Conservation (phyloP, 345 rosid genomes). For the Dimocarpus longan region DNA sequence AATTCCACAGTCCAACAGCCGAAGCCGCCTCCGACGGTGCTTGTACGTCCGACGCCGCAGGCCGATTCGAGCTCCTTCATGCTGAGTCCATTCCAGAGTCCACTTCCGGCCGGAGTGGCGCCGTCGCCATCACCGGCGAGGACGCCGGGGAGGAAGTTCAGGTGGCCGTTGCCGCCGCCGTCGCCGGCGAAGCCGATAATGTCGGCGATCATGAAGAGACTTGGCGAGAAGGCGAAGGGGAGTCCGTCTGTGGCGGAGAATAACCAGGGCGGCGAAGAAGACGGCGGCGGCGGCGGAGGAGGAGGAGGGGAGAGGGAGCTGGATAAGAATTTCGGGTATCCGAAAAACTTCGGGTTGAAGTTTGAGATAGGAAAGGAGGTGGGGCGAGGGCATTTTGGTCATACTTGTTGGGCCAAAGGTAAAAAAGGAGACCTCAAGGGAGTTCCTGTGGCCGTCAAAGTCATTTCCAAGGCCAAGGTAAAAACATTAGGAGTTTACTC, state of each 20-base stretch:
- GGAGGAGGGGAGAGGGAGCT: conserved; percentile 47
- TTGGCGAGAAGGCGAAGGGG: conserved; percentile 54
- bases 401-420: conserved; percentile 85
- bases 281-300: conserved; percentile 26
- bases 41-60: conserved; percentile 29
- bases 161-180: conserved; percentile 96
- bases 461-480: conserved; percentile 92
- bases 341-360: conserved; percentile 70
- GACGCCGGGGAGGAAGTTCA: conserved; percentile 84
- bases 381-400: conserved; percentile 98
- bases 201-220: conserved; percentile 61
- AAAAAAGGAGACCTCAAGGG: conserved; percentile 88
- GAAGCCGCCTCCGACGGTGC: conserved; percentile 26
- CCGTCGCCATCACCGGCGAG: conserved; percentile 87
- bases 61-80: conserved; percentile 51
- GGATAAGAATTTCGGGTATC: conserved; percentile 86
- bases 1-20: conserved; percentile 25
- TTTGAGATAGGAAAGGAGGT: conserved; percentile 87
- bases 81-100: conserved; percentile 73
- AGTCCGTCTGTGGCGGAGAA: conserved; percentile 80
- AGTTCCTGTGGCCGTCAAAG: conserved; percentile 81
- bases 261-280: conserved; percentile 11
- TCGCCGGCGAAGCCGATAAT: conserved; percentile 96
- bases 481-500: not conserved
- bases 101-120: conserved; percentile 76